Conservation (phyloP, 768 basidiomycete species). For the Trametes elegans region DNA sequence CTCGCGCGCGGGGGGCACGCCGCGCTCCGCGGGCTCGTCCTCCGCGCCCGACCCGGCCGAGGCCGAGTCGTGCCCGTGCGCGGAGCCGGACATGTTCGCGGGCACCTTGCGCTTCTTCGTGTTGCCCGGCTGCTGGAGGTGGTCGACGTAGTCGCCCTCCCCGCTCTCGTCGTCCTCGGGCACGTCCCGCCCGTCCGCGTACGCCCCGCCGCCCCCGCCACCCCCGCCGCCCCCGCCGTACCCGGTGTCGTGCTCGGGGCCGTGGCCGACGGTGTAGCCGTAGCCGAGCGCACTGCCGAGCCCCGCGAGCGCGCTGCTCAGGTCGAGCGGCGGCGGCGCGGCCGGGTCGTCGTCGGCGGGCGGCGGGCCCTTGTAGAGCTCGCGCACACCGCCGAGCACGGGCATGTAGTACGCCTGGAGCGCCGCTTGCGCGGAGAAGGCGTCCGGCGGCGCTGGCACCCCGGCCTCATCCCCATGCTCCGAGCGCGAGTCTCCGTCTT, state of each 20-base stretch:
- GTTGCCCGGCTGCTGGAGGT: conserved; percentile 74
- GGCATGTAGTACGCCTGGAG: conserved; percentile 66
- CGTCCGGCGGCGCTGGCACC: conserved; percentile 18
- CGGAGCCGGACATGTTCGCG: conserved; percentile 47
- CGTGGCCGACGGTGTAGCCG: conserved; percentile 23
- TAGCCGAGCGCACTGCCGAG: conserved; percentile 36
- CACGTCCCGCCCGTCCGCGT: conserved; percentile 16
- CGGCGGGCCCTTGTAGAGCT: conserved; percentile 34
- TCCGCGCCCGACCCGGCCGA: conserved; percentile 42
- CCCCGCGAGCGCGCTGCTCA: conserved; percentile 21
- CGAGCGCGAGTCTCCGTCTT: neutral
- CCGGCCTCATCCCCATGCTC: neutral
- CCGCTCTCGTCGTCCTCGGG: conserved; percentile 50
- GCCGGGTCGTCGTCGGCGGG: conserved; percentile 10
- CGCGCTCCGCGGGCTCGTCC: conserved; percentile 38
- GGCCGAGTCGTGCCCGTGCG: conserved; percentile 41
- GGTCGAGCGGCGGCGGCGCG: conserved; percentile 24
- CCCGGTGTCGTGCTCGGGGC: neutral
- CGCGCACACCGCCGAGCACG: conserved; percentile 47
- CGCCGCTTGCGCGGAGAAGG: conserved; percentile 56
- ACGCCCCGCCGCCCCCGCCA: conserved; percentile 49
- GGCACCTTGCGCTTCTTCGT: conserved; percentile 90
- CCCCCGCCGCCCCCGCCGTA: conserved; percentile 44
- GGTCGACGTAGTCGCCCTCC: conserved; percentile 65
- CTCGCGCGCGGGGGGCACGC: conserved; percentile 26